Evolutionary conservation across 2,329 filamentous ascomycete genomes (phyloP).

Genomic region (Mariannaea elegans): DNA sequence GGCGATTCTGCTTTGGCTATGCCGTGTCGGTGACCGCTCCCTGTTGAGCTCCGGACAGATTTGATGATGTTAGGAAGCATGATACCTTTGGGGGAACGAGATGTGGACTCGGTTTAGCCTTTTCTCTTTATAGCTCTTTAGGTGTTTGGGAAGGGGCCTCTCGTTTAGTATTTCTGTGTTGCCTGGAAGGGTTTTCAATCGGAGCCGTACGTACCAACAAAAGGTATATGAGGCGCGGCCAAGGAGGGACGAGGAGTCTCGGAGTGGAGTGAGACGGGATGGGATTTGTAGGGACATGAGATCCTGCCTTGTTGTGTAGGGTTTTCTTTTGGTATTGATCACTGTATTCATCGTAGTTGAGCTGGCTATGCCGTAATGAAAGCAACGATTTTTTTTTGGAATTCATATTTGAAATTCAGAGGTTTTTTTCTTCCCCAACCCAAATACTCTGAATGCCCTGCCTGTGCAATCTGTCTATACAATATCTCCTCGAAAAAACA

Average conservation of each 20-base stretch:
- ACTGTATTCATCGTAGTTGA: conserved; percentile 37
- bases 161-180: conserved; percentile 24
- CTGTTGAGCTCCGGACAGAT: conserved; percentile 28
- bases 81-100: conserved; percentile 36
- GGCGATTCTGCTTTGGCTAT: conserved; percentile 21
- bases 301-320: conserved; percentile 29
- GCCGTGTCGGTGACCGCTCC: conserved; percentile 23
- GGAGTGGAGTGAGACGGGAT: conserved; percentile 10
- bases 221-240: conserved; percentile 6
- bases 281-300: conserved; percentile 16
- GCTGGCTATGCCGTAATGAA: conserved; percentile 42
- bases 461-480: conserved; percentile 20
- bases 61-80: conserved; percentile 27
- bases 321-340: conserved; percentile 27
- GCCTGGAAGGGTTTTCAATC: conserved; percentile 19
- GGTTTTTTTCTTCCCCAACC: too few species aligned
- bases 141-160: conserved; percentile 33
- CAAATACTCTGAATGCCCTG: neutral
- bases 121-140: conserved; percentile 28
- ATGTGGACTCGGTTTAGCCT: conserved; percentile 24
- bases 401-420: neutral
- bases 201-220: conserved; percentile 24
- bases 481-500: neutral
- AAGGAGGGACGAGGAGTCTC: conserved; percentile 18
- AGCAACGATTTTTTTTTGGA: conserved; percentile 40